A percentile compares a stretch with the other conserved stretches of the same genome.
Evolutionary conservation across 2,329 filamentous ascomycete genomes (phyloP).

Genomic region (Microcyclosporella mali): DNA sequence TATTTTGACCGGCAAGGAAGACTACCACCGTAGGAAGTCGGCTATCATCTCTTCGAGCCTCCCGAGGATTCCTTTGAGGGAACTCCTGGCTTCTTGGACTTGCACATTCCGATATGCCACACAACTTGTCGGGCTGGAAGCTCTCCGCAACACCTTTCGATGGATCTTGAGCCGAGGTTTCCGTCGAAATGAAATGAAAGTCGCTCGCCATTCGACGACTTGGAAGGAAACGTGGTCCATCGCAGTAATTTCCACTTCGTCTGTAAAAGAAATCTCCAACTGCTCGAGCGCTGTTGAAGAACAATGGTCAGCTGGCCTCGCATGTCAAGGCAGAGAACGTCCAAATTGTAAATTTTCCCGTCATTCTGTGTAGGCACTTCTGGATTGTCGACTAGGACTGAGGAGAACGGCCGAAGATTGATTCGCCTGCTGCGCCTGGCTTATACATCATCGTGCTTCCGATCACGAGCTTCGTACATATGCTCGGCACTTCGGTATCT

Average conservation of each 20-base stretch:
- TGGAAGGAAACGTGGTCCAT: slow-evolving; percentile 27
- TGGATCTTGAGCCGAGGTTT: slow-evolving; percentile 33
- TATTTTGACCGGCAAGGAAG: slow-evolving; percentile 29
- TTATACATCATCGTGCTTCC: too few relatives aligned
- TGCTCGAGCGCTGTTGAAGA: slow-evolving; percentile 34
- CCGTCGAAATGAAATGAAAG: slow-evolving; percentile 40
- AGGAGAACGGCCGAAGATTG: slow-evolving; percentile 24
- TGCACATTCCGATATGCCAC: slow-evolving; percentile 39
- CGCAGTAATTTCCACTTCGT: slow-evolving; percentile 34
- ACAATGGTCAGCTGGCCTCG: slow-evolving; percentile 40
- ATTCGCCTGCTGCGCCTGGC: slow-evolving; percentile 20
- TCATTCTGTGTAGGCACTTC: slow-evolving; percentile 19
- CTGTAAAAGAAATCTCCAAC: slow-evolving; percentile 37
- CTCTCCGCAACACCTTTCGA: slow-evolving; percentile 41
- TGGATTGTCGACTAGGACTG: slow-evolving; percentile 18
- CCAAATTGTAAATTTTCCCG: slow-evolving; percentile 19
- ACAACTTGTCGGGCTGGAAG: slow-evolving; percentile 39
- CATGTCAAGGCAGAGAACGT: slow-evolving; percentile 36
- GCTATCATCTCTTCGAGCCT: slow-evolving; percentile 36
- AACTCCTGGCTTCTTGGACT: slow-evolving; percentile 40
- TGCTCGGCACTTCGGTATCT: too few relatives aligned
- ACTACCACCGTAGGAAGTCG: slow-evolving; percentile 35
- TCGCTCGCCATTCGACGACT: slow-evolving; percentile 42
- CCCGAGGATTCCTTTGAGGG: slow-evolving; percentile 36
- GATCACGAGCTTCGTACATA: too few relatives aligned